These are phyloP conservation scores for Castanopsis chinensis DNA, from an alignment of 306 rosid genomes.

Conservation along the genomic window DNA sequence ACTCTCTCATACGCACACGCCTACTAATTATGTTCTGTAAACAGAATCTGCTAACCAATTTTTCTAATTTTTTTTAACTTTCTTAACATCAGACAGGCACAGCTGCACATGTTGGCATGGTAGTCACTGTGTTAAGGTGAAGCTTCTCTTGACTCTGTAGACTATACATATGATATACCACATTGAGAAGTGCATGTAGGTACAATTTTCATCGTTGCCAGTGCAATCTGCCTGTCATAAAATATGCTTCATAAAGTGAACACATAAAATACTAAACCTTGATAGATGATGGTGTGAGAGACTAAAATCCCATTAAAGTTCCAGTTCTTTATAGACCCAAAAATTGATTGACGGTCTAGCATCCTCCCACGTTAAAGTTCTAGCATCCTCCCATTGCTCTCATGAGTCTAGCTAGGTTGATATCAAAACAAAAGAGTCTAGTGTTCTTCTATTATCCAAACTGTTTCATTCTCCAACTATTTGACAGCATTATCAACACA, in stretches of 20 bases:
- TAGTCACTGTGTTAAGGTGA: slow-evolving; percentile 55
- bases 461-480: too few relatives aligned
- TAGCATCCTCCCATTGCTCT: too few relatives aligned
- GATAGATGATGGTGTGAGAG: too few relatives aligned
- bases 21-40: background rate
- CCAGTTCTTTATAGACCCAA: too few relatives aligned
- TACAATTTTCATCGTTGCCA: slow-evolving; percentile 75
- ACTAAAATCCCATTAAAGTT: too few relatives aligned
- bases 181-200: slow-evolving; percentile 74
- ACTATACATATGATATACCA: slow-evolving; percentile 36
- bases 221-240: slow-evolving; percentile 26
- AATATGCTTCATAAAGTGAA: background rate
- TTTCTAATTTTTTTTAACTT: slow-evolving; percentile 27
- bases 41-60: background rate
- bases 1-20: background rate
- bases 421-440: too few relatives aligned
- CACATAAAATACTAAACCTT: too few relatives aligned
- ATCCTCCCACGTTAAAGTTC: too few relatives aligned
- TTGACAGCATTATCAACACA: too few relatives aligned
- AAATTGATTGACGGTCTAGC: too few relatives aligned
- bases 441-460: too few relatives aligned
- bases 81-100: slow-evolving; percentile 48
- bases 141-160: slow-evolving; percentile 57
- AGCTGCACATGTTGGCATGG: slow-evolving; percentile 31
- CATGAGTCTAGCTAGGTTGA: too few relatives aligned